These are phyloP conservation scores for Megacollybia platyphylla DNA, from an alignment of 1,284 basidiomycete genomes.

Conservation along the genomic window DNA sequence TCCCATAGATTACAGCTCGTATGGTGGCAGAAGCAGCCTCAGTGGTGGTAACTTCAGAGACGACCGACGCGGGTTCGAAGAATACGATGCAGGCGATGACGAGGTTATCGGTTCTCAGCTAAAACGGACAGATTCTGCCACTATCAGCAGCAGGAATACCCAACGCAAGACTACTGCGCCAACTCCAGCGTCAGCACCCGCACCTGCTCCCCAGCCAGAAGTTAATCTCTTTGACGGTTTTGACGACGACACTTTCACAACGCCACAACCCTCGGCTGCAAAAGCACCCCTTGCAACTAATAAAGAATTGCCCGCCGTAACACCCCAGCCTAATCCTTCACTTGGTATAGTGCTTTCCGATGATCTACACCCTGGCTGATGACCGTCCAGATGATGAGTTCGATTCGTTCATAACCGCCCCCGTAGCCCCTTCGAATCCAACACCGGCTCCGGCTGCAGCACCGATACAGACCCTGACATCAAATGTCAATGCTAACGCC, in stretches of 20 bases:
- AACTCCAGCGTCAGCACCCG: conserved; percentile 28
- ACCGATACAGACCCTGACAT: conserved; percentile 17
- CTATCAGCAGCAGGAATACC: not conserved
- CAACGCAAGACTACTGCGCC: conserved; percentile 12
- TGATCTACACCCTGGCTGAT: conserved; percentile 1
- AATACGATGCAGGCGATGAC: conserved; percentile 96
- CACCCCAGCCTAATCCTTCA: conserved; percentile 21
- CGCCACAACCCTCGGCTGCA: conserved; percentile 13
- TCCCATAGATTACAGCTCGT: conserved; percentile 13
- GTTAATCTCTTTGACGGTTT: conserved; percentile 71
- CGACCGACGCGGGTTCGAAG: conserved; percentile 58
- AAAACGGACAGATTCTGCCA: conserved; percentile 6
- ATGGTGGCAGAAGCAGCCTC: conserved; percentile 16
- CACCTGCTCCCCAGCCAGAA: conserved; percentile 32
- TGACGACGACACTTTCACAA: conserved; percentile 43
- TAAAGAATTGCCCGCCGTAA: conserved; percentile 45
- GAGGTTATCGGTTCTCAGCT: conserved; percentile 41
- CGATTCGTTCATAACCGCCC: conserved; percentile 82
- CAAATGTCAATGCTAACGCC: conserved; percentile 39
- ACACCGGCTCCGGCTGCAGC: conserved; percentile 18
- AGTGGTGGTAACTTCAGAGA: conserved; percentile 35
- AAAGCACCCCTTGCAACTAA: conserved; percentile 24
- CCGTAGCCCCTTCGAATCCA: conserved; percentile 22
- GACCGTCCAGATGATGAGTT: conserved; percentile 68
- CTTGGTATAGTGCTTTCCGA: conserved; percentile 20